A percentile compares a stretch with the other conserved stretches of the same genome.
phyloP scores from a whole-genome alignment of 78 protist genomes.

The Mantamonas sphyraenae region DNA sequence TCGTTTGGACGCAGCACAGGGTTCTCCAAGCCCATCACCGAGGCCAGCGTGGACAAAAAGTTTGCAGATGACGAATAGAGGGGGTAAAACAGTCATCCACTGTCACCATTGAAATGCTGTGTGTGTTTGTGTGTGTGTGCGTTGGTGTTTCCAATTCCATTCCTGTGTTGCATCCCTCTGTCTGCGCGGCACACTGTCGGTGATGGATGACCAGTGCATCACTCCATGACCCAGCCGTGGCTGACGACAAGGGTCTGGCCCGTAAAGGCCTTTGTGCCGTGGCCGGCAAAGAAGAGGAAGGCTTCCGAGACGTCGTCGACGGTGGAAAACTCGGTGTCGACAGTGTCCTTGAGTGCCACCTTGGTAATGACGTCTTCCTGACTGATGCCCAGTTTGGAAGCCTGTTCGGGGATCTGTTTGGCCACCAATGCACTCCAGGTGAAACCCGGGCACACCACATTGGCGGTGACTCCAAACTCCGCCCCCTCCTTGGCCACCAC shows the following conservation, averaged over 20 bases:
- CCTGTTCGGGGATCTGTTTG: conserved; percentile 59
- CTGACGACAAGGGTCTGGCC: conserved; percentile 56
- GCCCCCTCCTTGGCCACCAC: conserved; percentile 53
- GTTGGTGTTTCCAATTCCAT: too few relatives aligned
- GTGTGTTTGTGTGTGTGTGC: too few relatives aligned
- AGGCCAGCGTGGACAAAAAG: too few relatives aligned
- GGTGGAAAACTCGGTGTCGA: conserved; percentile 58
- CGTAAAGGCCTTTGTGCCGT: conserved; percentile 44
- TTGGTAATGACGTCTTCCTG: conserved; percentile 44
- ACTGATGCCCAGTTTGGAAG: conserved; percentile 36
- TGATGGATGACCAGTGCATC: too few relatives aligned
- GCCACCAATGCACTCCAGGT: conserved; percentile 48
- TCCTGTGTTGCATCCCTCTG: too few relatives aligned
- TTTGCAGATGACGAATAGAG: too few relatives aligned
- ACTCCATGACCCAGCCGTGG: conserved; percentile 74
- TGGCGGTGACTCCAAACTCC: conserved; percentile 34
- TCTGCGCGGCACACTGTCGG: too few relatives aligned
- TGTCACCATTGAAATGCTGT: too few relatives aligned
- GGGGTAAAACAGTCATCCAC: too few relatives aligned
- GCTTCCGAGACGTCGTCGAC: conserved; percentile 59
- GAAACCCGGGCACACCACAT: conserved; percentile 66
- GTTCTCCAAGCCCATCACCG: too few relatives aligned
- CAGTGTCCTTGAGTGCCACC: conserved; percentile 51
- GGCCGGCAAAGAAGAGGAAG: conserved; percentile 43
- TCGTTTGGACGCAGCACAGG: too few relatives aligned